Percentiles rank a stretch among this genome's conserved stretches.
phyloP scores from a whole-genome alignment of 148 eudicot genomes.

The Fagopyrum tataricum region DNA sequence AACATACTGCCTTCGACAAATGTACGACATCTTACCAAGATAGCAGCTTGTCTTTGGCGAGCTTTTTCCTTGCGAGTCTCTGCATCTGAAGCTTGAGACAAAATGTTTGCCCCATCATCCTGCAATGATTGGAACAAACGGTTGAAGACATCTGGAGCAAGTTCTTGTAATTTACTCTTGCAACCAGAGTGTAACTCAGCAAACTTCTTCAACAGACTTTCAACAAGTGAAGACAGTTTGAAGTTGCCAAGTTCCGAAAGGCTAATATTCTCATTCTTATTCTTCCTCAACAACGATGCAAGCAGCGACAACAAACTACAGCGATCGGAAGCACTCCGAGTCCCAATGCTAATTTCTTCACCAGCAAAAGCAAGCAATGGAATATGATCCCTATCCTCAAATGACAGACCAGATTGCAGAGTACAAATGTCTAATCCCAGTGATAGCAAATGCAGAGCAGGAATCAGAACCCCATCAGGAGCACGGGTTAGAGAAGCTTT shows the following conservation, averaged over 20 bases:
- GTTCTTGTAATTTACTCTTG: constrained; percentile 45
- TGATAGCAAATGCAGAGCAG: constrained; percentile 81
- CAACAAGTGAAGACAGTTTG: constrained; percentile 56
- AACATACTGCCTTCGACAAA: neutral
- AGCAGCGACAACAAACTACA: constrained; percentile 83
- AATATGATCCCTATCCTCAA: constrained; percentile 29
- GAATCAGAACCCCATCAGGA: constrained; percentile 72
- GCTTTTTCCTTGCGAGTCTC: constrained; percentile 92
- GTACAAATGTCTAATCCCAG: constrained; percentile 68
- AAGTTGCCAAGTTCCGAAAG: constrained; percentile 54
- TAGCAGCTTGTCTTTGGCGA: constrained; percentile 89
- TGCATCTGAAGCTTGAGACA: constrained; percentile 32
- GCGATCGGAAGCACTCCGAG: constrained; percentile 26
- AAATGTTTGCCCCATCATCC: constrained; percentile 20
- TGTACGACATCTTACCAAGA: constrained; percentile 45
- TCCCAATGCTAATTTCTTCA: constrained; percentile 41
- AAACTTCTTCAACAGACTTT: constrained; percentile 59
- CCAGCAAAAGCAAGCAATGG: constrained; percentile 66
- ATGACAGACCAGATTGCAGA: constrained; percentile 38
- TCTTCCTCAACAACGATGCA: constrained; percentile 66
- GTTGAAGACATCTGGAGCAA: constrained; percentile 71
- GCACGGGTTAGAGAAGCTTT: constrained; percentile 58
- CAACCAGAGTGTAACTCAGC: constrained; percentile 67
- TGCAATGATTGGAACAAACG: constrained; percentile 26
- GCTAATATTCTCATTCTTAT: constrained; percentile 42